Conservation (phyloP, 257 asterid species). For the Apocynum venetum region DNA sequence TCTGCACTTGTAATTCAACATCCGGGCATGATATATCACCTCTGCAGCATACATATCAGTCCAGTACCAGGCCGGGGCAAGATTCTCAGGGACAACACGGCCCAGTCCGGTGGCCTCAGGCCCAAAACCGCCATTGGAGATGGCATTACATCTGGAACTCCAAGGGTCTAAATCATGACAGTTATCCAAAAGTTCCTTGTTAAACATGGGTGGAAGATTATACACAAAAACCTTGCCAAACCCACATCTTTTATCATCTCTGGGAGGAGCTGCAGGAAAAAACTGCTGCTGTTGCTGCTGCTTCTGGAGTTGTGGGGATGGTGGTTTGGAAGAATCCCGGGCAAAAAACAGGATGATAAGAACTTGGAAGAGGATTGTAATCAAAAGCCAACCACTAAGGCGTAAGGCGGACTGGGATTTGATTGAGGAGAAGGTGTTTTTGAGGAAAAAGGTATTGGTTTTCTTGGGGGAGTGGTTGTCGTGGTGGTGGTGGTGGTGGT, state of each 20-base stretch:
- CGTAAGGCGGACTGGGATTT: conserved; percentile 13
- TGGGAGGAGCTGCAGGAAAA: too few relatives aligned
- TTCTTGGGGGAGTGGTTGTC: conserved; percentile 6
- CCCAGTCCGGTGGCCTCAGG: conserved; percentile 41
- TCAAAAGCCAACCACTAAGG: neutral
- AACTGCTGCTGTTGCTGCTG: neutral
- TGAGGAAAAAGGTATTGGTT: neutral
- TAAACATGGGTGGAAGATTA: conserved; percentile 44
- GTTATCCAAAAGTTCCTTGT: conserved; percentile 38
- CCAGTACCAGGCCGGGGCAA: conserved; percentile 54
- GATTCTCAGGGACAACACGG: conserved; percentile 27
- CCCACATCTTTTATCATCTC: neutral
- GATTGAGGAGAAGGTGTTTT: neutral
- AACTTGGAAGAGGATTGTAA: conserved; percentile 2
- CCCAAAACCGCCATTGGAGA: conserved; percentile 58
- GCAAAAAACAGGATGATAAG: neutral
- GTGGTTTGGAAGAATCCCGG: neutral
- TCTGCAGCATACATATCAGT: conserved; percentile 61
- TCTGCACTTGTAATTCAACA: conserved; percentile 29
- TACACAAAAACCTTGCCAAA: conserved; percentile 44
- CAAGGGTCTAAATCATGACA: conserved; percentile 55
- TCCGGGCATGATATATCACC: conserved; percentile 49
- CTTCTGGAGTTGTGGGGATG: neutral
- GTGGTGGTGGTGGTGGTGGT: too few relatives aligned
- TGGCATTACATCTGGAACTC: conserved; percentile 49